Conservation (phyloP, 108 stramenopile genomes). For the Pseudonitzschia multistriata region DNA sequence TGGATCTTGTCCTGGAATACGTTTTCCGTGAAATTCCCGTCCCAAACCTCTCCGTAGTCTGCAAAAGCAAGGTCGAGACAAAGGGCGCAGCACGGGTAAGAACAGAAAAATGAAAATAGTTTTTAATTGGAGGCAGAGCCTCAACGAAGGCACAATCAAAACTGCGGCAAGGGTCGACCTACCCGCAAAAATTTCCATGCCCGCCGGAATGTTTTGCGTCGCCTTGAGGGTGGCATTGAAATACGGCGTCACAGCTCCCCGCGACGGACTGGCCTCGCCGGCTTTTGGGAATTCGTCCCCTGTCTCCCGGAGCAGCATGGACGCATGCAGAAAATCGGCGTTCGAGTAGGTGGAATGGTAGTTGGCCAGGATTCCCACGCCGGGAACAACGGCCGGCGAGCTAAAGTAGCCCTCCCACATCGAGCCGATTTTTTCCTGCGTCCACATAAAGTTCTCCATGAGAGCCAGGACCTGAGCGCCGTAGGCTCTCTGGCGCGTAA, state of each 20-base stretch:
- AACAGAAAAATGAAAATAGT: background rate
- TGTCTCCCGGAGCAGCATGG: constrained; percentile 25
- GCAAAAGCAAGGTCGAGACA: constrained; percentile 8
- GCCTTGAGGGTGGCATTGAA: constrained; percentile 64
- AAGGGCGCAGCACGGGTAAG: background rate
- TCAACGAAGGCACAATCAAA: background rate
- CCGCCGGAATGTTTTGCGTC: constrained; percentile 53
- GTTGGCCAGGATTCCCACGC: constrained; percentile 38
- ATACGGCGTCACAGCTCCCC: constrained; percentile 66
- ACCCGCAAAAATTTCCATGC: constrained; percentile 61
- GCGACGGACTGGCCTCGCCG: constrained; percentile 37
- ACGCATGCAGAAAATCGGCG: constrained; percentile 35
- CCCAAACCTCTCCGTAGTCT: constrained; percentile 47
- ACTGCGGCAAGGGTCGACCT: background rate
- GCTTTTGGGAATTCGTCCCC: constrained; percentile 20
- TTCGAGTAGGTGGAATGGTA: constrained; percentile 45
- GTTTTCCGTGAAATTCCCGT: constrained; percentile 30
- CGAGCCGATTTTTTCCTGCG: constrained; percentile 26
- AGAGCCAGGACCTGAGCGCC: constrained; percentile 23
- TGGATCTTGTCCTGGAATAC: constrained; percentile 47
- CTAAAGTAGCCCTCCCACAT: constrained; percentile 39
- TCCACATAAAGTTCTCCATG: constrained; percentile 42
- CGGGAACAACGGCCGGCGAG: constrained; percentile 33
- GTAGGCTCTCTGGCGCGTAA: background rate
- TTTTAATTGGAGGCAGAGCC: background rate